phyloP scores from a whole-genome alignment of 768 basidiomycete species.

The Tephrocybe sp. region DNA sequence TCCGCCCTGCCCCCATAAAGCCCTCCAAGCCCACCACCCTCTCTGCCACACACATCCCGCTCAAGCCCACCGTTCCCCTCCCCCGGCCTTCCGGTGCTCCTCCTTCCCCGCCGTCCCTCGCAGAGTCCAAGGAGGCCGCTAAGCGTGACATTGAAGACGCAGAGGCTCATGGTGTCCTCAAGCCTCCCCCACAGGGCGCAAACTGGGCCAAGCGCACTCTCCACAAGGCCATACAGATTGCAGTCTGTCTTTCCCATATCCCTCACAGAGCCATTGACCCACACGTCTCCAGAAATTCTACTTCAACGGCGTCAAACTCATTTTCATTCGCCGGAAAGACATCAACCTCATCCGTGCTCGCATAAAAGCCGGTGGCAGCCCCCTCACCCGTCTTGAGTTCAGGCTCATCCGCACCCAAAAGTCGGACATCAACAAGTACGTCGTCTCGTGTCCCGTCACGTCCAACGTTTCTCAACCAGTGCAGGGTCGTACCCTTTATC shows the following conservation, averaged over 20 bases:
- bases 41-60: conserved; percentile 23
- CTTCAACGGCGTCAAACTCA: conserved; percentile 70
- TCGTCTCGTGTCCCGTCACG: not conserved
- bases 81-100: conserved; percentile 21
- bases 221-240: conserved; percentile 49
- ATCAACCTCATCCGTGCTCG: conserved; percentile 55
- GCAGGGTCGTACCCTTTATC: conserved; percentile 77
- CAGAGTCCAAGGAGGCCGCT: conserved; percentile 47
- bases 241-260: conserved; percentile 26
- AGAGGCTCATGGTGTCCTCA: conserved; percentile 64
- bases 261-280: conserved; percentile 4
- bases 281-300: conserved; percentile 73
- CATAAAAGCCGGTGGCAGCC: conserved; percentile 56
- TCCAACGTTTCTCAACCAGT: conserved; percentile 10
- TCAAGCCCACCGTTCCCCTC: conserved; percentile 30
- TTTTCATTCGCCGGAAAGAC: conserved; percentile 60
- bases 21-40: conserved; percentile 24
- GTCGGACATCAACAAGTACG: conserved; percentile 70
- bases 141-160: conserved; percentile 68
- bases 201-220: conserved; percentile 51
- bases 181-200: conserved; percentile 63
- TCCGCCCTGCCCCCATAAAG: conserved; percentile 65
- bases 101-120: conserved; percentile 22
- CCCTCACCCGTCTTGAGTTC: conserved; percentile 66
- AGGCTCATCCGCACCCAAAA: conserved; percentile 67